These are phyloP conservation scores for Forsythia viridissima DNA, from an alignment of 257 asterid genomes.

Conservation along the genomic window DNA sequence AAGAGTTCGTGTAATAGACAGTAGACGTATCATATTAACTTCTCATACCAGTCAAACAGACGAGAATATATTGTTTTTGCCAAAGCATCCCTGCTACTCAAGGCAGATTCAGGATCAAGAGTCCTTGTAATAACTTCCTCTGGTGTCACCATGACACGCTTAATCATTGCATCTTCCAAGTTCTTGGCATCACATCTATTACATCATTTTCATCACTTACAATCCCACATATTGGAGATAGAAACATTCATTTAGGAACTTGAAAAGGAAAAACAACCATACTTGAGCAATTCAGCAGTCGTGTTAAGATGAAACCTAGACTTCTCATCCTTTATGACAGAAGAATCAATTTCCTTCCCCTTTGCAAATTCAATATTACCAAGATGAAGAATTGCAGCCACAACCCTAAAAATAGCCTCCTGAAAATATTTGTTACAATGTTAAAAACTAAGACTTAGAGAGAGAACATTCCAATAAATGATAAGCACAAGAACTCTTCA, in stretches of 20 bases:
- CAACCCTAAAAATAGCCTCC: slow-evolving; percentile 95
- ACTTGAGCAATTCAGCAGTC: slow-evolving; percentile 89
- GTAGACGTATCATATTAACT: not conserved
- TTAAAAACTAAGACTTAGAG: too few species aligned
- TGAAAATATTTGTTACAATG: slow-evolving; percentile 36
- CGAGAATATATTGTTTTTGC: slow-evolving; percentile 92
- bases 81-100: slow-evolving; percentile 94
- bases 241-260: slow-evolving; percentile 2
- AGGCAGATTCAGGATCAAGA: slow-evolving; percentile 90
- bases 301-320: slow-evolving; percentile 90
- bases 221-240: slow-evolving; percentile 10
- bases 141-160: slow-evolving; percentile 98
- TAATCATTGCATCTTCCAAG: slow-evolving; percentile 90
- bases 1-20: too few species aligned
- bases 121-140: slow-evolving; percentile 95
- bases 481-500: slow-evolving; percentile 7
- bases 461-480: too few species aligned
- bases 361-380: slow-evolving; percentile 93
- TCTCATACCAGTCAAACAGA: slow-evolving; percentile 77
- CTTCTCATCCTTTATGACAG: slow-evolving; percentile 88
- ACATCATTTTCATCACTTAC: slow-evolving; percentile 27
- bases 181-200: slow-evolving; percentile 91
- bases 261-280: slow-evolving; percentile 21
- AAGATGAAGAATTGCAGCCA: slow-evolving; percentile 93
- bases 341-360: slow-evolving; percentile 93